Conservation (phyloP, 352 stramenopile genomes). For the Pythium volutum region DNA sequence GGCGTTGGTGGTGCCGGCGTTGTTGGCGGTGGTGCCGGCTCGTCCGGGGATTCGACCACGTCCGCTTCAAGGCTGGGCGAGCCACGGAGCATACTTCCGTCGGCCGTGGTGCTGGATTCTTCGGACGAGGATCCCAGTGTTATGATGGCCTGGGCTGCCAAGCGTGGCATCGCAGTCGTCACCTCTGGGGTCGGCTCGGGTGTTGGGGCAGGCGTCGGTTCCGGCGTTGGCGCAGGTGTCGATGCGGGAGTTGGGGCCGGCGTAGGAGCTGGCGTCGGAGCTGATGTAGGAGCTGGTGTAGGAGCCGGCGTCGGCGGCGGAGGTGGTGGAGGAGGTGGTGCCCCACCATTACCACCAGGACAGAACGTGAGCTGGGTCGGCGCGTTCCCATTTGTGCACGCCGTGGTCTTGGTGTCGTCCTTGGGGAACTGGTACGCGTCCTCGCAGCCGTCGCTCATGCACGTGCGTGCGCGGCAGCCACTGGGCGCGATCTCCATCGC, state of each 20-base stretch:
- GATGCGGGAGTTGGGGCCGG: background rate
- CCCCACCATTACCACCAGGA: slow-evolving; percentile 28
- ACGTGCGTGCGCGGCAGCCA: slow-evolving; percentile 45
- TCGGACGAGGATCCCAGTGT: background rate
- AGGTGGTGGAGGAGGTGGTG: slow-evolving; percentile 14
- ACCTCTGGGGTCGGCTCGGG: background rate
- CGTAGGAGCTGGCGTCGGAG: slow-evolving; percentile 2
- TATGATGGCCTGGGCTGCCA: background rate
- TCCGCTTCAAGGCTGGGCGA: background rate
- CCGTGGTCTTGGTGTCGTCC: slow-evolving; percentile 69
- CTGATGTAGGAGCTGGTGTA: background rate
- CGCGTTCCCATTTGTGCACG: slow-evolving; percentile 30
- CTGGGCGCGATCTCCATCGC: slow-evolving; percentile 57
- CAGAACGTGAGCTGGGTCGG: slow-evolving; percentile 45
- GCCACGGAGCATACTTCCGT: background rate
- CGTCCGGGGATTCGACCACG: background rate
- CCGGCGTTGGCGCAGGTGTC: background rate
- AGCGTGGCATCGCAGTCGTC: background rate
- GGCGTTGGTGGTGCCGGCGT: background rate
- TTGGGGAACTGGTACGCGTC: slow-evolving; percentile 72
- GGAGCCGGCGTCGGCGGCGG: slow-evolving; percentile 9
- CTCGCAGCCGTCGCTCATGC: slow-evolving; percentile 44
- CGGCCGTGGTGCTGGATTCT: background rate
- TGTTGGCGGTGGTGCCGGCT: background rate
- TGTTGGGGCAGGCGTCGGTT: background rate